A percentile compares a stretch with the other conserved stretches of the same genome.
These are phyloP conservation scores for Physcomitrium patens DNA, from an alignment of 225 moss, liverwort and hornwort species.

Conservation along the genomic window DNA sequence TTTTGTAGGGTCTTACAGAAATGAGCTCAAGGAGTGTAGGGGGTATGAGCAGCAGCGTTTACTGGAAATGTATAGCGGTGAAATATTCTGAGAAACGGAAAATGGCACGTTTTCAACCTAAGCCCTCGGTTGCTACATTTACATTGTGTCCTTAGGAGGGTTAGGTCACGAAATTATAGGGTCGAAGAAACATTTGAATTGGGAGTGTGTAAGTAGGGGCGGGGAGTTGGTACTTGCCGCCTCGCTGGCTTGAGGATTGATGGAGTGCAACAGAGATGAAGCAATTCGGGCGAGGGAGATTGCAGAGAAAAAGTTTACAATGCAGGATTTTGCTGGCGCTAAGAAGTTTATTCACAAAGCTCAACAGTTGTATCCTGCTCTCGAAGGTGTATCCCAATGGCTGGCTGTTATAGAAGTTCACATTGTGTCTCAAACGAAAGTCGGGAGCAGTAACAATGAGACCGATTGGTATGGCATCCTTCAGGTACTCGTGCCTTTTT, in stretches of 20 bases:
- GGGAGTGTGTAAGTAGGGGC: slow-evolving; percentile 40
- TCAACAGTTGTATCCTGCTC: slow-evolving; percentile 67
- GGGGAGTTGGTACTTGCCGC: slow-evolving; percentile 53
- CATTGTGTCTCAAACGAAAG: slow-evolving; percentile 72
- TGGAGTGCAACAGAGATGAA: slow-evolving; percentile 99
- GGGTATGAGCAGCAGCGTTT: neutral
- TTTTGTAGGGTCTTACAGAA: neutral
- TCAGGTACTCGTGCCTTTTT: slow-evolving; percentile 37
- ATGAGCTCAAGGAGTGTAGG: neutral
- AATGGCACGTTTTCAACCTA: neutral
- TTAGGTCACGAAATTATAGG: neutral
- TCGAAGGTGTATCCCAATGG: slow-evolving; percentile 81
- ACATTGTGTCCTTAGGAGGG: slow-evolving; percentile 5
- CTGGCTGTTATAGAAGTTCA: slow-evolving; percentile 86
- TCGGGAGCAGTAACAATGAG: slow-evolving; percentile 56
- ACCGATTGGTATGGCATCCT: slow-evolving; percentile 93
- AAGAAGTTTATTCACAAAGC: slow-evolving; percentile 88
- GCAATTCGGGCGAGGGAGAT: slow-evolving; percentile 81
- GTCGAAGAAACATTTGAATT: slow-evolving; percentile 17
- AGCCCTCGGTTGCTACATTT: neutral
- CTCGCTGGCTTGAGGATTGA: slow-evolving; percentile 42
- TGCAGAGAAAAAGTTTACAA: slow-evolving; percentile 70
- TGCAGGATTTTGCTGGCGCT: slow-evolving; percentile 81
- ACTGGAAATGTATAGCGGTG: neutral
- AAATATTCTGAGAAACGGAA: neutral